A percentile compares a stretch with the other conserved stretches of the same genome.
These are phyloP conservation scores for Taphrina communis DNA, from an alignment of 1,139 yeast genomes.

Conservation along the genomic window DNA sequence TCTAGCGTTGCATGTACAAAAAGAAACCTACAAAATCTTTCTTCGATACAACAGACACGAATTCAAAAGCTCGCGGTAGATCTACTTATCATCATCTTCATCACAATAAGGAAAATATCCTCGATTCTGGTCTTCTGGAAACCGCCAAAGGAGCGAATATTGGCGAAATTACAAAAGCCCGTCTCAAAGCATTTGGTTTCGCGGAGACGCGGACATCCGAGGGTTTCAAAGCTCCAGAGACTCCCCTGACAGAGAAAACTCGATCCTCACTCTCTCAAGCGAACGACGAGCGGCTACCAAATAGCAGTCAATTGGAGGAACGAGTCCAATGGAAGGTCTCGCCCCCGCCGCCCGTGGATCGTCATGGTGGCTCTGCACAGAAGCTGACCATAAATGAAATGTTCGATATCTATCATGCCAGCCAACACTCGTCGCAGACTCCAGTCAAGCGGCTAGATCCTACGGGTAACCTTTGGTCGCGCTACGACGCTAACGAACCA, in stretches of 20 bases:
- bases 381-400: slow-evolving; percentile 39
- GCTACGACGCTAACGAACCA: slow-evolving; percentile 20
- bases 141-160: neutral
- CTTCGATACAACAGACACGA: slow-evolving; percentile 7
- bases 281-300: slow-evolving; percentile 1
- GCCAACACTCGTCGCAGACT: slow-evolving; percentile 26
- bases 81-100: neutral
- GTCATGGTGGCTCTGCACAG: slow-evolving; percentile 21
- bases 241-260: slow-evolving; percentile 2
- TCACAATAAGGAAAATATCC: slow-evolving; percentile 21
- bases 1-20: slow-evolving; percentile 22
- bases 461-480: slow-evolving; percentile 33
- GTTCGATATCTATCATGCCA: slow-evolving; percentile 34
- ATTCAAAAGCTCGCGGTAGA: neutral
- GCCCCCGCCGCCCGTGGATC: slow-evolving; percentile 15
- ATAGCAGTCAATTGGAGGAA: slow-evolving; percentile 31
- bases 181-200: slow-evolving; percentile 4
- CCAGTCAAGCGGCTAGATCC: slow-evolving; percentile 31
- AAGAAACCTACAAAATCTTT: slow-evolving; percentile 28
- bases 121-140: neutral
- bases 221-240: neutral
- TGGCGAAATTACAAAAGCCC: slow-evolving; percentile 6
- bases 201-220: neutral
- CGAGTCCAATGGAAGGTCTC: slow-evolving; percentile 28
- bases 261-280: neutral